Conservation (phyloP, 2,329 filamentous ascomycete species). For the Arthrobotrys iridis region DNA sequence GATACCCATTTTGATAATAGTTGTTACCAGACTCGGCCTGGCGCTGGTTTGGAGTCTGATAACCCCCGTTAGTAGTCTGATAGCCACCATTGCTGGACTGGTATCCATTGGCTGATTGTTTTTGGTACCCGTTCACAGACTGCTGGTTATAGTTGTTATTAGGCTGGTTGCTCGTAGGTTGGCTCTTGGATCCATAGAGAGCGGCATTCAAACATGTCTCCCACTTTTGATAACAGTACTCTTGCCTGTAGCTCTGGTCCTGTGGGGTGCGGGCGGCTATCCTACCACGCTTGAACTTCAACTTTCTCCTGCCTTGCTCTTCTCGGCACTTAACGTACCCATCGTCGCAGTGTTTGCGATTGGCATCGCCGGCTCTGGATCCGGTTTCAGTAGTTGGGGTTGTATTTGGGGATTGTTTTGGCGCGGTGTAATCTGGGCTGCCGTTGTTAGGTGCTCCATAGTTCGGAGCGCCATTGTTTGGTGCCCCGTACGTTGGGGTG, state of each 20-base stretch:
- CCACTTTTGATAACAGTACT: constrained; percentile 29
- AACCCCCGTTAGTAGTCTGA: no score
- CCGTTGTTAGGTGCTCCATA: neutral
- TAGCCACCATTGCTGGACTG: neutral
- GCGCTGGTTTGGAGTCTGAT: no score
- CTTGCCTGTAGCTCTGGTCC: constrained; percentile 15
- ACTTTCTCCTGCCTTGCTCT: neutral
- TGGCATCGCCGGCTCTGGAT: neutral
- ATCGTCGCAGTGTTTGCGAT: constrained; percentile 29
- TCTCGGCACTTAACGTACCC: constrained; percentile 11
- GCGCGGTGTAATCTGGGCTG: neutral
- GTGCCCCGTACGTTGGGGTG: neutral
- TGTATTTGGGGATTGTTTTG: neutral
- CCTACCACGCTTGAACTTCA: constrained; percentile 6
- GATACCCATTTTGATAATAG: neutral
- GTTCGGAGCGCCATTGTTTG: neutral
- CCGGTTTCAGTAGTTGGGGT: neutral
- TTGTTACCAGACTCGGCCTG: no score
- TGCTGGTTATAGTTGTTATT: no score
- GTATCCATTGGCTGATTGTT: neutral
- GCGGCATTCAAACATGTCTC: constrained; percentile 22
- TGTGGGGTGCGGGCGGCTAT: constrained; percentile 9
- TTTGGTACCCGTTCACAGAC: neutral
- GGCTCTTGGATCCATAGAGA: neutral
- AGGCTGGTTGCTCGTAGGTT: neutral